Percentiles rank a stretch among this genome's conserved stretches.
Conservation (phyloP, 805 yeast species). For the Tetrapisispora nanseiensis region DNA sequence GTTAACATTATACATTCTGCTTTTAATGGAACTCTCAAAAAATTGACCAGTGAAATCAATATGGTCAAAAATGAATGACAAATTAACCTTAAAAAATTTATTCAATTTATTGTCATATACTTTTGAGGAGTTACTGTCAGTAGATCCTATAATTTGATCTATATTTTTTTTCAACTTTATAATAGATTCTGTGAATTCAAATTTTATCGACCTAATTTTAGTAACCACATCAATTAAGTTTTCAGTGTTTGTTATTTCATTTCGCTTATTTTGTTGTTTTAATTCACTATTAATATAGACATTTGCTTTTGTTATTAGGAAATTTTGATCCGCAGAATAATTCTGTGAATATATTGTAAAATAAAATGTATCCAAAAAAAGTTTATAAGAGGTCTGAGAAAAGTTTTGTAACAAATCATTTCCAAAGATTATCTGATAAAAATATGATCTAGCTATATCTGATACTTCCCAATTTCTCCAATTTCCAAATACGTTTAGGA, state of each 20-base stretch:
- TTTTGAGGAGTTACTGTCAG: neutral
- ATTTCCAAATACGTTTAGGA: conserved; percentile 48
- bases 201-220: conserved; percentile 18
- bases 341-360: conserved; percentile 19
- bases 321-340: conserved; percentile 19
- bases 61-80: conserved; percentile 13
- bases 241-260: conserved; percentile 10
- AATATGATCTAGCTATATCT: conserved; percentile 45
- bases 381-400: conserved; percentile 11
- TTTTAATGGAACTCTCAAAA: conserved; percentile 11
- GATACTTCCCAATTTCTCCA: conserved; percentile 94
- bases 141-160: neutral
- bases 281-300: conserved; percentile 13
- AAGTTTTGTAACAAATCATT: conserved; percentile 9
- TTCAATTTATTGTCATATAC: neutral
- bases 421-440: conserved; percentile 45
- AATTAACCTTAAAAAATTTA: conserved; percentile 11
- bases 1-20: conserved; percentile 11
- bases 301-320: conserved; percentile 15
- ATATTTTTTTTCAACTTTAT: conserved; percentile 11
- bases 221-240: conserved; percentile 15
- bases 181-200: conserved; percentile 15
- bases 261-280: neutral
- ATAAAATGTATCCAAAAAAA: conserved; percentile 15
- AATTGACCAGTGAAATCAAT: conserved; percentile 15